phyloP scores from a whole-genome alignment of 2,329 filamentous ascomycete genomes.

The Cladosporium oxysporum region DNA sequence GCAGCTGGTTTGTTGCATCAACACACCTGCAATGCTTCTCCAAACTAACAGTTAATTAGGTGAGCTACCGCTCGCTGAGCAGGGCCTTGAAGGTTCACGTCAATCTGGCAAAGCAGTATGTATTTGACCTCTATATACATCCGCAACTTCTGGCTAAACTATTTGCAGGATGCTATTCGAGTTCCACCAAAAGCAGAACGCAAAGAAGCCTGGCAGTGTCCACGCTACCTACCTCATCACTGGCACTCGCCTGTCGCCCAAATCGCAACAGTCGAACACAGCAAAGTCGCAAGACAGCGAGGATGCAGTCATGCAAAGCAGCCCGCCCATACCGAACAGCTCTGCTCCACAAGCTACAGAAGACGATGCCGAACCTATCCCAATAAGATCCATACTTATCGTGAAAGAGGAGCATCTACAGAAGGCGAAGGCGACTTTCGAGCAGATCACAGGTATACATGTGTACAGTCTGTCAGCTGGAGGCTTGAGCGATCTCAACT shows the following conservation, averaged over 20 bases:
- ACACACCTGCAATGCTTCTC: slow-evolving; percentile 1
- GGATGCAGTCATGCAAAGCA: slow-evolving; percentile 67
- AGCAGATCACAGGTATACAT: slow-evolving; percentile 75
- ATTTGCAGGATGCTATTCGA: slow-evolving; percentile 75
- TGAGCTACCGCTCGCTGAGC: slow-evolving; percentile 85
- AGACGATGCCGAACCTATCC: slow-evolving; percentile 52
- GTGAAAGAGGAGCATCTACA: slow-evolving; percentile 36
- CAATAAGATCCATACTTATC: slow-evolving; percentile 41
- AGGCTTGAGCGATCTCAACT: slow-evolving; percentile 65
- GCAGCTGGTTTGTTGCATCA: slow-evolving; percentile 59
- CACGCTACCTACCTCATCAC: slow-evolving; percentile 90
- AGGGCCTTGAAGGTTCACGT: slow-evolving; percentile 80
- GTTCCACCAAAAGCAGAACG: slow-evolving; percentile 77
- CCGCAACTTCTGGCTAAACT: neutral
- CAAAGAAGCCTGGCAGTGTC: slow-evolving; percentile 70
- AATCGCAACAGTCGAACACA: slow-evolving; percentile 42
- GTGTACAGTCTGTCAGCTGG: slow-evolving; percentile 81
- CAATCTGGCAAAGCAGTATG: slow-evolving; percentile 85
- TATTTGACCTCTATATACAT: slow-evolving; percentile 21
- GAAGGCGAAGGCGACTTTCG: slow-evolving; percentile 64
- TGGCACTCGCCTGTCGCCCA: slow-evolving; percentile 59
- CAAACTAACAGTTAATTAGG: slow-evolving; percentile 51
- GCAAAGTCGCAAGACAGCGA: slow-evolving; percentile 56
- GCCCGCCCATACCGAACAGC: slow-evolving; percentile 66
- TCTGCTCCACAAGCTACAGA: slow-evolving; percentile 60